These are phyloP conservation scores for Rubus parviflorus DNA, from an alignment of 306 rosid species.

Conservation along the genomic window DNA sequence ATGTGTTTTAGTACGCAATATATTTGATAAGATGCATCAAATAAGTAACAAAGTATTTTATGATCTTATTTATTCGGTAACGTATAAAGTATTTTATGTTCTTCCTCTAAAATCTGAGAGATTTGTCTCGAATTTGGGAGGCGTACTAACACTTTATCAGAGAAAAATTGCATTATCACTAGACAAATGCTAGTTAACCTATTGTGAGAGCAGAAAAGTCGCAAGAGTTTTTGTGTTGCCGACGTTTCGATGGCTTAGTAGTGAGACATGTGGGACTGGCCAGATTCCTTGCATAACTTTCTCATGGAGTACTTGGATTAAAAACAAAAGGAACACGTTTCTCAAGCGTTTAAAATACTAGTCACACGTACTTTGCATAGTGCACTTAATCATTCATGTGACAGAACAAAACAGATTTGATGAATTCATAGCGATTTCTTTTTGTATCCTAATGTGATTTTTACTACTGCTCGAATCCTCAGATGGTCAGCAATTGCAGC, in stretches of 20 bases:
- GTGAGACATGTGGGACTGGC: constrained; percentile 17
- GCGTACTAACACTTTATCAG: background rate
- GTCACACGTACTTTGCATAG: background rate
- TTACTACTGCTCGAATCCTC: background rate
- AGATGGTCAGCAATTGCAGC: constrained; percentile 96
- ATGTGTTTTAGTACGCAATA: too few relatives aligned
- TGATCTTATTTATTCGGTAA: too few relatives aligned
- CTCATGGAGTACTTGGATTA: constrained; percentile 13
- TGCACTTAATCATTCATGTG: constrained; percentile 17
- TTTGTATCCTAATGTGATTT: background rate
- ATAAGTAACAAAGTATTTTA: too few relatives aligned
- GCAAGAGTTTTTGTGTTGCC: background rate
- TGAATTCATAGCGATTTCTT: background rate
- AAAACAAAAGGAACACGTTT: constrained; percentile 3
- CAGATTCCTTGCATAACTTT: constrained; percentile 36
- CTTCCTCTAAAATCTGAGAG: too few relatives aligned
- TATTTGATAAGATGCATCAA: too few relatives aligned
- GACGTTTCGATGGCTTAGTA: background rate
- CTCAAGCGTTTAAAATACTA: background rate
- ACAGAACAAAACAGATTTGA: background rate
- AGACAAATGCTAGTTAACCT: background rate
- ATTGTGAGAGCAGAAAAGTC: background rate
- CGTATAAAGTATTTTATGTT: too few relatives aligned
- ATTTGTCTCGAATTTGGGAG: too few relatives aligned
- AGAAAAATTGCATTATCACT: background rate